A percentile compares a stretch with the other conserved stretches of the same genome.
These are phyloP conservation scores for Suhomyces terraborum DNA, from an alignment of 1,139 yeast species.

Conservation along the genomic window DNA sequence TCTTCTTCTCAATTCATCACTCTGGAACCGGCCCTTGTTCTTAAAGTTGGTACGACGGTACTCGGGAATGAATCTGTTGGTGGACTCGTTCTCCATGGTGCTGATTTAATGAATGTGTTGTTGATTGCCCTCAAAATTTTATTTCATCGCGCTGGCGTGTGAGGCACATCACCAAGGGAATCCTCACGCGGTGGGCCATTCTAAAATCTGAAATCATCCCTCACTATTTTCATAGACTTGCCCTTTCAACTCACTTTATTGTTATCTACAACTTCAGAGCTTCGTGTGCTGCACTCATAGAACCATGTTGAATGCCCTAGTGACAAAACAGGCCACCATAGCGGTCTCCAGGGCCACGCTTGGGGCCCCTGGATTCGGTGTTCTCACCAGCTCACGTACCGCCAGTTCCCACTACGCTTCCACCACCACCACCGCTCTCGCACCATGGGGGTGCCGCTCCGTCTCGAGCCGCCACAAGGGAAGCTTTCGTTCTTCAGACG, in stretches of 20 bases:
- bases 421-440: background rate
- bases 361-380: no score
- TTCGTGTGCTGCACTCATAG: no score
- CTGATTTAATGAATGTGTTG: constrained; percentile 3
- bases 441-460: no score
- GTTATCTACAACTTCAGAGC: no score
- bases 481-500: constrained; percentile 25
- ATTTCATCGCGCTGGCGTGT: constrained; percentile 10
- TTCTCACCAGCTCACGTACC: no score
- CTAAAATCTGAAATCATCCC: no score
- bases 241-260: no score
- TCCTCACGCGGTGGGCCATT: no score
- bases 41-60: constrained; percentile 96
- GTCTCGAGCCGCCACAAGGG: constrained; percentile 13
- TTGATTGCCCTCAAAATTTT: constrained; percentile 9
- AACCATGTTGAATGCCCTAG: no score
- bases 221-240: no score
- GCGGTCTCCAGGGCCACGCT: no score
- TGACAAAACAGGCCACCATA: no score
- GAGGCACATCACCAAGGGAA: constrained; percentile 3
- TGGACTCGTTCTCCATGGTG: constrained; percentile 74
- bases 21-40: constrained; percentile 90
- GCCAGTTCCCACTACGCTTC: background rate
- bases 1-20: constrained; percentile 96
- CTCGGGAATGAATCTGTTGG: constrained; percentile 90